Conservation (phyloP, 2,329 filamentous ascomycete genomes). For the Colletotrichum zoysiae region DNA sequence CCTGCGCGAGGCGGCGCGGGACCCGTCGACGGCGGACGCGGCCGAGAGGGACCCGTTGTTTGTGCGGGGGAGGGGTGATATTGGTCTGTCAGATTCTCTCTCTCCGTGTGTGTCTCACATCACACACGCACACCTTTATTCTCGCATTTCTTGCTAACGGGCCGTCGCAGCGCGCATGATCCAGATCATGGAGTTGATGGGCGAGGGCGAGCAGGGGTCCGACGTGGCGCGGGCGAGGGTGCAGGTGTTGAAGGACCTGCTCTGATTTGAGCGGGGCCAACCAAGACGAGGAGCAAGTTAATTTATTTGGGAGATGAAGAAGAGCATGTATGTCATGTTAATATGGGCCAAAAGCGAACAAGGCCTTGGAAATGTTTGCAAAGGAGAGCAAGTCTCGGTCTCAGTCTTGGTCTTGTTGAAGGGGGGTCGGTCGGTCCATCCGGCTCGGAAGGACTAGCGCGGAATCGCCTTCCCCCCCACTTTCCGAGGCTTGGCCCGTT, state of each 20-base stretch:
- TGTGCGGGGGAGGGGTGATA: slow-evolving; percentile 70
- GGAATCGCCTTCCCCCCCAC: neutral
- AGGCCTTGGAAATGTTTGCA: too few species aligned
- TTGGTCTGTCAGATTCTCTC: slow-evolving; percentile 61
- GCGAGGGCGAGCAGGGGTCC: slow-evolving; percentile 66
- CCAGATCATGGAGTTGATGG: slow-evolving; percentile 72
- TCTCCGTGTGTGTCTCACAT: neutral
- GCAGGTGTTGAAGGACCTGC: slow-evolving; percentile 68
- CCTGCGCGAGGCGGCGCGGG: slow-evolving; percentile 63
- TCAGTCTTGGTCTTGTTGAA: neutral
- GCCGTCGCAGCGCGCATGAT: slow-evolving; percentile 67
- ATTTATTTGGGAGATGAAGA: too few species aligned
- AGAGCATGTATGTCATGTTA: too few species aligned
- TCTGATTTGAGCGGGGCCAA: slow-evolving; percentile 45
- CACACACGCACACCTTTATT: too few species aligned
- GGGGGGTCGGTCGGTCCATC: neutral
- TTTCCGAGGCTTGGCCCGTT: slow-evolving; percentile 15
- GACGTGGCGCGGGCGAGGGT: slow-evolving; percentile 71
- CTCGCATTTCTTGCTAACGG: slow-evolving; percentile 9
- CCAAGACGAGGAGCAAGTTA: too few species aligned
- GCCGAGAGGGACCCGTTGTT: slow-evolving; percentile 68
- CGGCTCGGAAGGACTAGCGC: neutral
- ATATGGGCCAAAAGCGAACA: too few species aligned
- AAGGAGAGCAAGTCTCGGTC: too few species aligned
- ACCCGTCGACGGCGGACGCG: slow-evolving; percentile 60